phyloP scores from a whole-genome alignment of 208 protist genomes.

The Tritrichomonas musculus region DNA sequence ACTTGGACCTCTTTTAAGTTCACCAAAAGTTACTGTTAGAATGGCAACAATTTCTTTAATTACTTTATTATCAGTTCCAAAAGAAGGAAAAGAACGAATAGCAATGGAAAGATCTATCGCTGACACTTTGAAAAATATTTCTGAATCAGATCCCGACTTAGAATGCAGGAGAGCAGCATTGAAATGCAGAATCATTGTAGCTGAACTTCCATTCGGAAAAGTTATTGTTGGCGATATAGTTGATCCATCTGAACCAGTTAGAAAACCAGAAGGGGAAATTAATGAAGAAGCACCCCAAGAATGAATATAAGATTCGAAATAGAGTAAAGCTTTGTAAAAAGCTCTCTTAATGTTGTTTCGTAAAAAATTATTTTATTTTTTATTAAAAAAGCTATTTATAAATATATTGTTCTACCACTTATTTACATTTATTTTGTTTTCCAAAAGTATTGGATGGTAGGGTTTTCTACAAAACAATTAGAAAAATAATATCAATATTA shows the following conservation, averaged over 20 bases:
- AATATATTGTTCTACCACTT: no score
- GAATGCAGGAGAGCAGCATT: not conserved
- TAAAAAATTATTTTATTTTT: no score
- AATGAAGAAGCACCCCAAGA: not conserved
- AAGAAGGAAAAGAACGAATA: not conserved
- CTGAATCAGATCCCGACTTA: not conserved
- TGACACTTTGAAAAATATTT: not conserved
- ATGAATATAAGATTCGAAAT: no score
- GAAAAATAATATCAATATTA: no score
- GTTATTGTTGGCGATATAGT: constrained; percentile 13
- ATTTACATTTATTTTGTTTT: no score
- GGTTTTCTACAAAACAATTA: no score
- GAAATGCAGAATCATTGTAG: not conserved
- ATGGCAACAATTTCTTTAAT: not conserved
- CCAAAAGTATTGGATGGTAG: no score
- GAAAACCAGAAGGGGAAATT: not conserved
- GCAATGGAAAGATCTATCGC: not conserved
- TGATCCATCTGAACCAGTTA: not conserved
- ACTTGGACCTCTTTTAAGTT: not conserved
- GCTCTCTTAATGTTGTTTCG: no score
- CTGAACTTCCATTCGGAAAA: constrained; percentile 8
- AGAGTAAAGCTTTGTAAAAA: no score
- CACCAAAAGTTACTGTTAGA: not conserved
- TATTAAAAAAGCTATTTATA: no score
- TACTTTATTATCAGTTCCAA: not conserved